Evolutionary conservation across 257 asterid genomes (phyloP).

Genomic region (Nicotiana knightiana): DNA sequence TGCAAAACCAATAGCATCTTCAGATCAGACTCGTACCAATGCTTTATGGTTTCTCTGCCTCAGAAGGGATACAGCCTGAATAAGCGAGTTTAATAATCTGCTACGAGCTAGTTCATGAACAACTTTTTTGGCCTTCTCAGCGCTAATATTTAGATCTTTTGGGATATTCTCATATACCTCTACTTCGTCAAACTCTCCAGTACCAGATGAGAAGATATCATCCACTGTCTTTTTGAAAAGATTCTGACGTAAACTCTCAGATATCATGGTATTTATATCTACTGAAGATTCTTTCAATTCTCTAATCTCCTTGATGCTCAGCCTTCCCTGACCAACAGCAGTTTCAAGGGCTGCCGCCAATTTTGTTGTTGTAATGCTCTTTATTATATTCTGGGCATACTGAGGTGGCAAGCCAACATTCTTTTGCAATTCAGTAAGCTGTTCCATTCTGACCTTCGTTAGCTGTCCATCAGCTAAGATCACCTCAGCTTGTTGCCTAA

Average conservation of each 20-base stretch:
- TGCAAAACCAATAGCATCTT: slow-evolving; percentile 3
- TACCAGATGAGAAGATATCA: slow-evolving; percentile 80
- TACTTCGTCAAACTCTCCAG: slow-evolving; percentile 86
- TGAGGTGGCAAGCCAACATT: slow-evolving; percentile 75
- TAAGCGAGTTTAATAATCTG: slow-evolving; percentile 71
- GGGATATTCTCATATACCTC: slow-evolving; percentile 85
- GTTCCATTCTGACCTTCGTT: slow-evolving; percentile 70
- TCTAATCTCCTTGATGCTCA: slow-evolving; percentile 81
- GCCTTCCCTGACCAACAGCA: slow-evolving; percentile 83
- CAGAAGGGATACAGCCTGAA: slow-evolving; percentile 81
- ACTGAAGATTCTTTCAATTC: slow-evolving; percentile 82
- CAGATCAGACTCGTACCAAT: slow-evolving; percentile 48
- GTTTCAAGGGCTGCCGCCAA: slow-evolving; percentile 89
- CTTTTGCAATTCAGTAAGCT: slow-evolving; percentile 70
- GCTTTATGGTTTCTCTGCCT: slow-evolving; percentile 74
- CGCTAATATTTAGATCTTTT: slow-evolving; percentile 61
- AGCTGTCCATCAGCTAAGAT: slow-evolving; percentile 91
- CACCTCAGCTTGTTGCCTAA: slow-evolving; percentile 87
- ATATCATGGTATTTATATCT: slow-evolving; percentile 69
- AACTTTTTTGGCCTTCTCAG: slow-evolving; percentile 57
- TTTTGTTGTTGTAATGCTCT: slow-evolving; percentile 65
- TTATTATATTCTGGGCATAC: slow-evolving; percentile 77
- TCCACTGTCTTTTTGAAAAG: slow-evolving; percentile 75
- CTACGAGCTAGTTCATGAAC: slow-evolving; percentile 64
- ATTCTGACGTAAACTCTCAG: slow-evolving; percentile 70